Evolutionary conservation across 164 flowering plant species (phyloP).

Genomic region (Sedum album): DNA sequence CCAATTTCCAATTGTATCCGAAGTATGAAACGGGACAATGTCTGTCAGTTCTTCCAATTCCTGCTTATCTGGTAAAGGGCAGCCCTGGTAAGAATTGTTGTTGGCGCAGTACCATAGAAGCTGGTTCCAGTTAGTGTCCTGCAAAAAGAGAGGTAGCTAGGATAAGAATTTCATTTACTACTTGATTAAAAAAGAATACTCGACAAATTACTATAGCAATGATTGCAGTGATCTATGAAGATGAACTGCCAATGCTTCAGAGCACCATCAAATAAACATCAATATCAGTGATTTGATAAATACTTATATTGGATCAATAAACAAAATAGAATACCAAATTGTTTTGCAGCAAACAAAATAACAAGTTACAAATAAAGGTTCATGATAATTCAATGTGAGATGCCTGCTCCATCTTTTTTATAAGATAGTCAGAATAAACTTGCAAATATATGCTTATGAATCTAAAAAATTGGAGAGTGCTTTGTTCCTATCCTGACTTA

Average conservation of each 20-base stretch:
- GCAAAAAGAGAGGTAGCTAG: constrained; percentile 14
- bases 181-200: background rate
- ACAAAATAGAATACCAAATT: background rate
- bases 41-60: constrained; percentile 12
- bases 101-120: constrained; percentile 64
- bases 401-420: constrained; percentile 18
- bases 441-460: background rate
- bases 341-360: background rate
- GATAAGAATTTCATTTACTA: background rate
- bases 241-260: background rate
- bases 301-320: no score
- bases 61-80: constrained; percentile 59
- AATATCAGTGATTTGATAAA: no score
- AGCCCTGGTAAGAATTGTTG: constrained; percentile 68
- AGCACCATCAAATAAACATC: background rate
- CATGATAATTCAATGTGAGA: background rate
- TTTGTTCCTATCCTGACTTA: background rate
- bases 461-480: background rate
- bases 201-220: background rate
- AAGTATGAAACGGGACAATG: background rate
- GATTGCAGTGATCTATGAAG: background rate
- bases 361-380: background rate
- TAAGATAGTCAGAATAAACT: background rate
- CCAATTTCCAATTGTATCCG: background rate
- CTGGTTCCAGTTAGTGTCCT: constrained; percentile 73